Conservation (phyloP, 805 yeast genomes). For the Saccharomycopsis selenospora region DNA sequence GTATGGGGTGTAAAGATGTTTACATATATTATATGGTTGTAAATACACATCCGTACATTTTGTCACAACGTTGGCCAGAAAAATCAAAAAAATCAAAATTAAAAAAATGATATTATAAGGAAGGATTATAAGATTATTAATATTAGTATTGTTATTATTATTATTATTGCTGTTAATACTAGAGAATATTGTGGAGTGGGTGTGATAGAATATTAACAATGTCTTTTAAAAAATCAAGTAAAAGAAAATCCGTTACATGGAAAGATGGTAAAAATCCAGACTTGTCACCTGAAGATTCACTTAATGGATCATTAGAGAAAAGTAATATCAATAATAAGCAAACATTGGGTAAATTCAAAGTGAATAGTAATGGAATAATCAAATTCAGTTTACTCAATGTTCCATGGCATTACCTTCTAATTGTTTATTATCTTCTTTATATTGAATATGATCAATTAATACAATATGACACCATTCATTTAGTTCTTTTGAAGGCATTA, state of each 20-base stretch:
- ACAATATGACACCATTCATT: conserved; percentile 17
- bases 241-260: conserved; percentile 21
- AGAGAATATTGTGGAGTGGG: too few species aligned
- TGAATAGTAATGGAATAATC: neutral
- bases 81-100: too few species aligned
- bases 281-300: conserved; percentile 1
- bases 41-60: too few species aligned
- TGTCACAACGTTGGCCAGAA: too few species aligned
- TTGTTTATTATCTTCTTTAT: conserved; percentile 20
- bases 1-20: too few species aligned
- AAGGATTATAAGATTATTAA: too few species aligned
- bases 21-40: too few species aligned
- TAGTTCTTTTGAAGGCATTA: conserved; percentile 13
- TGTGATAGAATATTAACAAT: too few species aligned
- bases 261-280: conserved; percentile 4
- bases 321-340: neutral
- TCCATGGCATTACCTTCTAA: conserved; percentile 29
- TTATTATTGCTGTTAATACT: too few species aligned
- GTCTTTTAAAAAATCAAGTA: conserved; percentile 3
- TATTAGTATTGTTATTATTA: too few species aligned
- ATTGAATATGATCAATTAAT: conserved; percentile 18
- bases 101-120: too few species aligned
- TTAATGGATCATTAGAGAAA: conserved; percentile 13
- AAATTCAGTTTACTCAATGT: conserved; percentile 20
- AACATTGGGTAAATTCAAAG: neutral